A percentile compares a stretch with the other conserved stretches of the same genome.
phyloP scores from a whole-genome alignment of 345 rosid species.

The Brassica juncea region DNA sequence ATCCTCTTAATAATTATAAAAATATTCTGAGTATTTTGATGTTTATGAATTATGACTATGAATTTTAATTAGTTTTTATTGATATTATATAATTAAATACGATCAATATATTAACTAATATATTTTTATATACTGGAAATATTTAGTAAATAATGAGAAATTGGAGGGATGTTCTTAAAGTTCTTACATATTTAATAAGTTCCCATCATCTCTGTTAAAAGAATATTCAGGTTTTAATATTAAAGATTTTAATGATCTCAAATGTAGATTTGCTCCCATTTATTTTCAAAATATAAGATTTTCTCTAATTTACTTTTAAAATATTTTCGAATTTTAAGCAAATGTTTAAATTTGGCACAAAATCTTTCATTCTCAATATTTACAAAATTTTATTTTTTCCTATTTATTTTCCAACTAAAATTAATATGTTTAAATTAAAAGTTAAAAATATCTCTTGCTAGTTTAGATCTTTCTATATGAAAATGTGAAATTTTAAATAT shows the following conservation, averaged over 20 bases:
- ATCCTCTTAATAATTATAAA: background rate
- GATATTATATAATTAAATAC: background rate
- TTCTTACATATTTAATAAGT: background rate
- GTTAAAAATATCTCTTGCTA: too few species aligned
- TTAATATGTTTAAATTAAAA: too few species aligned
- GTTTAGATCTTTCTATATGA: background rate
- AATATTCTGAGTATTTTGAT: too few species aligned
- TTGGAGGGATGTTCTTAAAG: background rate
- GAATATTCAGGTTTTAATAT: background rate
- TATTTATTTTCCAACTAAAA: background rate
- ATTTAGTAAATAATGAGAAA: background rate
- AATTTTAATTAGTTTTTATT: background rate
- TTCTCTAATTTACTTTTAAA: too few species aligned
- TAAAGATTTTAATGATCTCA: too few species aligned
- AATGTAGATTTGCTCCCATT: background rate
- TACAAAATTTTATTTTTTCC: too few species aligned
- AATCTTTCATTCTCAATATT: too few species aligned
- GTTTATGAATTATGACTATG: background rate
- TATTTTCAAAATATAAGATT: too few species aligned
- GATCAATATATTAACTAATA: background rate
- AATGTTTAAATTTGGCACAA: too few species aligned
- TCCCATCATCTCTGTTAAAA: background rate
- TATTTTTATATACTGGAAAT: background rate
- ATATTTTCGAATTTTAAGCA: too few species aligned
- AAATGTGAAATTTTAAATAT: background rate